Base-by-base conservation (phyloP, 345 rosid species). In the Eutrema japonicum region DNA sequence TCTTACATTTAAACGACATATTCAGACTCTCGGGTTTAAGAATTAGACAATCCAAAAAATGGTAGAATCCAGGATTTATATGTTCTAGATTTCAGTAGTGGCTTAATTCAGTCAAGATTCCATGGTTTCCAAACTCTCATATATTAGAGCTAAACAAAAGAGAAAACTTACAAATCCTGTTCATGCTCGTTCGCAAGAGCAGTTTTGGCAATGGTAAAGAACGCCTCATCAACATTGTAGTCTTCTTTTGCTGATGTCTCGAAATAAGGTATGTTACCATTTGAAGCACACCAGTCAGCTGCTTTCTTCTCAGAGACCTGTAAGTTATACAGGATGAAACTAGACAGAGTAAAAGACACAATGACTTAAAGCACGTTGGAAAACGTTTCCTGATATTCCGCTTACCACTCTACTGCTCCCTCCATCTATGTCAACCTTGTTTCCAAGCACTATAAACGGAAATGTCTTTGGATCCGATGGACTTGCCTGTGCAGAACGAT, bases 321-420 rank as follows among this genome's bases (percentile, higher is more conserved):
- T 56, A 48, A 5, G 4, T 55, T 48, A 4, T 22, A 55, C n/a
- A 63, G 11, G 3, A 75, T 16, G 2, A 45, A 50, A 68, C 36
- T 12, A 16, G 32, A 26, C 41, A 16, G 45, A 37, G 58, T 50
- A 54, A 41, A 13, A 35, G 38, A 61, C 42, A 43, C 9, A 32
- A 41, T 49, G 30, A 42, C 66, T 66, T 45, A 0, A 37, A 37
- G 59, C 69, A 55, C 2, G 1, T 38, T 47, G 16, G 7, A 58
- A 48, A 51, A 3, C 3, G n/a, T 5, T 10, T 22, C 13, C 58
- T 27, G 10, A 37, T 33, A 55, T 66, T 40, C 40, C 32, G 26
- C 88, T 86, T 85, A 95, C 99, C 93, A 87, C 97, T 82, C 99
- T 86, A 73, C 96, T 95, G 70, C 89, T 92, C 70, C 99, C 97